Conservation (phyloP, 176 grass and related monocot genomes). For the barley (Hordeum vulgare) region MorexV3_pseudomolecules_assembly NC_058518.1:501508809-501509308, state of each 20-base stretch:
- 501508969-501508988: slow-evolving; percentile 1
- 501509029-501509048: background rate
- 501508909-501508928: slow-evolving; percentile 30
- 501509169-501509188: too few relatives aligned
- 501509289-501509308: too few relatives aligned
- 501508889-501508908: slow-evolving; percentile 33
- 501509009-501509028: background rate
- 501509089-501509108: too few relatives aligned
- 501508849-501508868: slow-evolving; percentile 7
- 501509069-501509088: background rate
- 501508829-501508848: slow-evolving; percentile 31
- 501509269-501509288: too few relatives aligned
- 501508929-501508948: slow-evolving; percentile 22
- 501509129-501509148: too few relatives aligned
- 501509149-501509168: too few relatives aligned
- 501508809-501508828: background rate
- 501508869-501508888: slow-evolving; percentile 15
- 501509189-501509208: too few relatives aligned
- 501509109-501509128: too few relatives aligned
- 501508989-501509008: background rate
- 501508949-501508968: background rate
- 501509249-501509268: too few relatives aligned
- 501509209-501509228: too few relatives aligned
- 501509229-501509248: too few relatives aligned
- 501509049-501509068: background rate